Base-by-base conservation (phyloP, 805 yeast genomes). In the Nakazawaea siamensis region DNA sequence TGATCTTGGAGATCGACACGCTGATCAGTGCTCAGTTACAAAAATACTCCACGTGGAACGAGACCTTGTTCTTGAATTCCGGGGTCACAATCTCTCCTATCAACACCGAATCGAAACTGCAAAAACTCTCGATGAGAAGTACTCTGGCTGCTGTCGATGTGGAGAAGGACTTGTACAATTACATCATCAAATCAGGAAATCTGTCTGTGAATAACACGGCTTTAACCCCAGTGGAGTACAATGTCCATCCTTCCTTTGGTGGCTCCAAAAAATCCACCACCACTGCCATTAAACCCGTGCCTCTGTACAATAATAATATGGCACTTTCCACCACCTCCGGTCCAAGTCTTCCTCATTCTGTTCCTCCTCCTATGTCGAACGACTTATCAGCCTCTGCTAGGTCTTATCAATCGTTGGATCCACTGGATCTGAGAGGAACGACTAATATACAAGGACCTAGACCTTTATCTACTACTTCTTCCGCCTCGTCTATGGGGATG, bases 1-100 rank as follows among this genome's bases (percentile, higher is more conserved):
- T 86, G 43, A 77, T 87, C 38, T 63, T 88, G 43, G 97, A 90
- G 56, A 69, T 85, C 51, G 97, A 92, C 56, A 76, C 85, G 32
- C 97, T 97, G 8, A 63, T 90, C 67, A 75, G 85, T 42, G 74
- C 88, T 34, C 96, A 90, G 57, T 63, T 92, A 37, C 90, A 84
- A 48, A 86, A 87, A 51, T 90, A 80, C 55, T 80, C 97, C 3
- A 83, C 90, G 20, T 81, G 85, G 68, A 73, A 78, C 34, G 97
- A 90, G 58, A 83, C 85, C 15, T 67, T 83, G 38, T 69, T 84
- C 13, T 70, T 92, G 60, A 87, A 88, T 49, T 69, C 83, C 14
- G 97, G 97, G 18, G 81, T 87, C 27, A 75, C 82, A 40, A 68
- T 92, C 4, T 63, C 81, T 31, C 97, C 97, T 2, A 60, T 90